Evolutionary conservation across 768 basidiomycete genomes (phyloP).

Genomic region (Amanita rubescens): DNA sequence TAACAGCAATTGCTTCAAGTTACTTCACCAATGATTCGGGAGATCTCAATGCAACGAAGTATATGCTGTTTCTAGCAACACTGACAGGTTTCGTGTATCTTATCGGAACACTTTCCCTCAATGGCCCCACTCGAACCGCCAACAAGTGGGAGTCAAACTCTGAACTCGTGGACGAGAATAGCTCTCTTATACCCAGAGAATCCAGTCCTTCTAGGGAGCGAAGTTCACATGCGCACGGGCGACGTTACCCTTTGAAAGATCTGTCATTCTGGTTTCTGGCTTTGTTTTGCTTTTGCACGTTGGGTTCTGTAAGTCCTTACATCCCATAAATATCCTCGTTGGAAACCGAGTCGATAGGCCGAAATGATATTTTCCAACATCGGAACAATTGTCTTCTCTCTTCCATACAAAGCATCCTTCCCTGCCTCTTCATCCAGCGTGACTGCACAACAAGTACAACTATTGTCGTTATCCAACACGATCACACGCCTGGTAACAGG

Average conservation of each 20-base stretch:
- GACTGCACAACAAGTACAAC: conserved; percentile 58
- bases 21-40: conserved; percentile 47
- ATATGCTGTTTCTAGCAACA: conserved; percentile 50
- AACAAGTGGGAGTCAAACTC: background rate
- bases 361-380: conserved; percentile 85
- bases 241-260: conserved; percentile 24
- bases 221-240: background rate
- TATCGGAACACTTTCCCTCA: conserved; percentile 42
- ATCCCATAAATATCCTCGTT: background rate
- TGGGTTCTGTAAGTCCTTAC: conserved; percentile 56
- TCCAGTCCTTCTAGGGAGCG: background rate
- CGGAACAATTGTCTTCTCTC: conserved; percentile 64
- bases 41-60: conserved; percentile 37
- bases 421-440: conserved; percentile 20
- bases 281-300: conserved; percentile 39
- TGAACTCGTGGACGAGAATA: conserved; percentile 20
- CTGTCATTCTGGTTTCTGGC: conserved; percentile 59
- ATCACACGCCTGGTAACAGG: conserved; percentile 60
- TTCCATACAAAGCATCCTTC: conserved; percentile 31
- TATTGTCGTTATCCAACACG: conserved; percentile 68
- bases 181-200: conserved; percentile 16
- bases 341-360: conserved; percentile 30
- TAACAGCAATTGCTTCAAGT: conserved; percentile 55
- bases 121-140: background rate
- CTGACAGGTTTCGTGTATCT: conserved; percentile 47